Conservation (phyloP, 352 stramenopile genomes). For the Globisporangium nagaii region DNA sequence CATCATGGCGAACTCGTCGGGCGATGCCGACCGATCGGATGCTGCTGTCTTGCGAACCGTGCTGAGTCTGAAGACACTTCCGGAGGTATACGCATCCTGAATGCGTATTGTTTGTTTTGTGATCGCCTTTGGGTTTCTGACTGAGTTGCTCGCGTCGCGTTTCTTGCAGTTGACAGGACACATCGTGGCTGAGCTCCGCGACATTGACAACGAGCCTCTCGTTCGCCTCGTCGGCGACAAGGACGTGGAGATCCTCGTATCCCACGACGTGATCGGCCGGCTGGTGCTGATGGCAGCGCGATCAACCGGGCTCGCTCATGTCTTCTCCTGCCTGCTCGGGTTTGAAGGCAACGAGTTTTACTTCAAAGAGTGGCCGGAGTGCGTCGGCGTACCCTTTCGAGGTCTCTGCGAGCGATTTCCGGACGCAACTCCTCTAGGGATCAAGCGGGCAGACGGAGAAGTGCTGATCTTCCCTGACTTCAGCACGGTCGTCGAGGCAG, state of each 20-base stretch:
- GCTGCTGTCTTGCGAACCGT: conserved; percentile 71
- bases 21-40: conserved; percentile 80
- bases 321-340: conserved; percentile 67
- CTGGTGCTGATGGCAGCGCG: conserved; percentile 83
- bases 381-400: conserved; percentile 57
- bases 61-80: conserved; percentile 72
- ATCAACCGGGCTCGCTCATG: conserved; percentile 68
- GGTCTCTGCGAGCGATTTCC: conserved; percentile 70
- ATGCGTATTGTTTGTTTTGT: not conserved
- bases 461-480: conserved; percentile 55
- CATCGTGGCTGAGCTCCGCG: conserved; percentile 83
- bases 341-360: conserved; percentile 90
- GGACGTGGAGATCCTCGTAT: conserved; percentile 80
- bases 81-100: conserved; percentile 21
- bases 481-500: conserved; percentile 24
- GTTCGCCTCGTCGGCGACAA: conserved; percentile 73
- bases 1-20: conserved; percentile 66
- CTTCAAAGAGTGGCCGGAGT: conserved; percentile 83
- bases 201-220: conserved; percentile 85
- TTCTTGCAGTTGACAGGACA: conserved; percentile 45
- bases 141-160: too few relatives aligned
- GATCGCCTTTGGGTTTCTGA: not conserved
- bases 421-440: conserved; percentile 74
- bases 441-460: conserved; percentile 54
- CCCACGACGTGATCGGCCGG: conserved; percentile 86